Base-by-base conservation (phyloP, 78 protist genomes). In the Dictyostelium capitatum region DNA sequence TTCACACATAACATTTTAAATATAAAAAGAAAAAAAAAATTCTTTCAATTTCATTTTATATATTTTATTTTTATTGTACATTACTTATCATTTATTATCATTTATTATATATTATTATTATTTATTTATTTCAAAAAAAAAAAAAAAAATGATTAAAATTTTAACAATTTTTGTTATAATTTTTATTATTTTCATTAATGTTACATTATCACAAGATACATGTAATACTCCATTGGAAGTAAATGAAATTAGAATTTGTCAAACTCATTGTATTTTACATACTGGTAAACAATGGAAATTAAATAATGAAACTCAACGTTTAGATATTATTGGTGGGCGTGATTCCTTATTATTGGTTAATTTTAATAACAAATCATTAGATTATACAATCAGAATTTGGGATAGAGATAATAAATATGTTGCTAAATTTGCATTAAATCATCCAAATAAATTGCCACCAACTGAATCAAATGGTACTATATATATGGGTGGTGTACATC, bases 251-350 rank as follows among this genome's bases (percentile, higher is more conserved):
- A 37, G 2, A 37, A 37, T 37, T 37, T 37, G 43, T 37, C 89
- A 82, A 69, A 82, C 79, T 17, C 77, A 82, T 82, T 77, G 65
- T 6, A 3, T 82, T 4, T 64, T 79, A 46, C 65, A 32, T 32
- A n/a, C 37, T 37, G 89, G 89, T 5, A 20, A 37, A 7, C 20
- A 17, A 9, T 82, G 89, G 89, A 4, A 20, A 8, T 23, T 82
- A 17, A 67, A 11, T 4, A 51, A 67, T 69, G 2, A 2, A 19
- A 47, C 10, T 17, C 43, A 37, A 37, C 43, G 43, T 37, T 37
- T 37, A 2, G 43, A 54, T 54, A 54, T 54, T 54, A 3, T 54
- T 54, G 62, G 62, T 19, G 62, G 62, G 0, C 62, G 62, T 19
- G 62, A 54, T 54, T 19, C 62, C 0, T 54, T 54, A 17, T 12